Evolutionary conservation across 2,329 filamentous ascomycete genomes (phyloP).

Genomic region (Emmonsiellopsis sp.): DNA sequence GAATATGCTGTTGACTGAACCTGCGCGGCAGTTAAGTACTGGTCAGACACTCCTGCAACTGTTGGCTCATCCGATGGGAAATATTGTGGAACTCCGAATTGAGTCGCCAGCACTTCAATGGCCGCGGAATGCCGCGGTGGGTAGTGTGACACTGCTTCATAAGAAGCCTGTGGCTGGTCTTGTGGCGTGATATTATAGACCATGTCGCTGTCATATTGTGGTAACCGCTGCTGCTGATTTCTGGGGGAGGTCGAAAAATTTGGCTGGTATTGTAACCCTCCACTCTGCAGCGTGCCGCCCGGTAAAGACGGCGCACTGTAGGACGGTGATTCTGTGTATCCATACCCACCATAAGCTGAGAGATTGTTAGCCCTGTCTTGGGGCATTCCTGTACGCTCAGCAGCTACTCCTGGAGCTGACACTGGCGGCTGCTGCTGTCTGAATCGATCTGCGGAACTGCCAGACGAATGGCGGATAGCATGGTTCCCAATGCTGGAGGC

Average conservation of each 20-base stretch:
- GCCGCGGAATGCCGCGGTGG: constrained; percentile 64
- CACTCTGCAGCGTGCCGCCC: constrained; percentile 35
- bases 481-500: constrained; percentile 36
- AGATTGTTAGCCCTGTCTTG: constrained; percentile 27
- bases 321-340: constrained; percentile 45
- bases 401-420: constrained; percentile 20
- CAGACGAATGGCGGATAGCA: constrained; percentile 43
- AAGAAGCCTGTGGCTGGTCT: constrained; percentile 51
- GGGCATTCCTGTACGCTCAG: constrained; percentile 23
- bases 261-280: constrained; percentile 55
- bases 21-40: constrained; percentile 58
- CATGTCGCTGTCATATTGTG: constrained; percentile 53
- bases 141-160: constrained; percentile 69
- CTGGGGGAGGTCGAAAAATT: constrained; percentile 50
- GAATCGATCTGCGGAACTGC: constrained; percentile 36
- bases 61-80: constrained; percentile 58
- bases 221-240: constrained; percentile 33
- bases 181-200: constrained; percentile 70
- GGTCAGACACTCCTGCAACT: constrained; percentile 50
- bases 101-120: constrained; percentile 64
- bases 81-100: constrained; percentile 64
- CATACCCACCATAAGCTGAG: constrained; percentile 40
- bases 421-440: constrained; percentile 21
- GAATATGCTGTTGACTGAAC: constrained; percentile 44
- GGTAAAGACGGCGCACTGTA: constrained; percentile 45